Conservation (phyloP, 2,329 filamentous ascomycete species). For the Sporothrix inflata region DNA sequence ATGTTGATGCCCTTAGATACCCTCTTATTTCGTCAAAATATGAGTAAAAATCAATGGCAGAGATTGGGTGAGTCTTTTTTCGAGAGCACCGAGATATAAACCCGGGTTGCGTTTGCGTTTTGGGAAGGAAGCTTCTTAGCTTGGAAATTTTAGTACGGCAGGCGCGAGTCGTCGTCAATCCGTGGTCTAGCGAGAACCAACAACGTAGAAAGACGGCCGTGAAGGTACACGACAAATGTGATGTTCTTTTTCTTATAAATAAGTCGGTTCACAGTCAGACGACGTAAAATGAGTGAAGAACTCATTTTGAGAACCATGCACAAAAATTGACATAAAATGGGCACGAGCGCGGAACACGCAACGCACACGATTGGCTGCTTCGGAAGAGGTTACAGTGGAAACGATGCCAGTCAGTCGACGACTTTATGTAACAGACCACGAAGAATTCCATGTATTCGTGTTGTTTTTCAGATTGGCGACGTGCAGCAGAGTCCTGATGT, state of each 20-base stretch:
- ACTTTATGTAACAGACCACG: neutral
- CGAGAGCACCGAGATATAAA: neutral
- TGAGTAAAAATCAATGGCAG: neutral
- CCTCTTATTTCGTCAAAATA: neutral
- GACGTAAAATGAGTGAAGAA: neutral
- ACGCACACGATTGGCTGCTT: slow-evolving; percentile 13
- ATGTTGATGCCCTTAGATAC: neutral
- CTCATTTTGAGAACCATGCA: neutral
- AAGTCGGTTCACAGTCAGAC: neutral
- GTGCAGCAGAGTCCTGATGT: too few relatives aligned
- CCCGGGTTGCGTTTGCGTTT: neutral
- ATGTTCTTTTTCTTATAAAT: too few relatives aligned
- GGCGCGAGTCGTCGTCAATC: neutral
- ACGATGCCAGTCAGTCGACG: neutral
- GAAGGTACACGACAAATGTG: neutral
- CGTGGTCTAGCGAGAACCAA: neutral
- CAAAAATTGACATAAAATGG: neutral
- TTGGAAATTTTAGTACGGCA: slow-evolving; percentile 14
- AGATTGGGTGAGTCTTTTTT: neutral
- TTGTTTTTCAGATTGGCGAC: neutral
- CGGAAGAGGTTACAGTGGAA: neutral
- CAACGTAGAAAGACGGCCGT: neutral
- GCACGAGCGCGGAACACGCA: neutral
- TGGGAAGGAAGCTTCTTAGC: slow-evolving; percentile 18
- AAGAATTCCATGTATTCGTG: neutral